Percentiles rank a stretch among this genome's conserved stretches.
phyloP scores from a whole-genome alignment of 768 basidiomycete genomes.

The Cubamyces sp. region DNA sequence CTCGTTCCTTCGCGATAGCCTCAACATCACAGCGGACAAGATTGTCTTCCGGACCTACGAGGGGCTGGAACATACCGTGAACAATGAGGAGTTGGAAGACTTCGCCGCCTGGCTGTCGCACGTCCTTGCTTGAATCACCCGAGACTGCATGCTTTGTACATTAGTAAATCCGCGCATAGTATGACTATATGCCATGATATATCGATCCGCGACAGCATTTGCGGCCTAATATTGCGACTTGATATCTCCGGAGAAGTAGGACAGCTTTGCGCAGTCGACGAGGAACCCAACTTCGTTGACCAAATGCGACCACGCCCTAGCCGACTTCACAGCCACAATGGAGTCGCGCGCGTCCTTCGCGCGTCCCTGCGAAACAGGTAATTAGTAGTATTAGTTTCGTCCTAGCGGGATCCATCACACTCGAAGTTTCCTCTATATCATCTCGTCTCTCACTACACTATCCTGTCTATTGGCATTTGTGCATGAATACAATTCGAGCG shows the following conservation, averaged over 20 bases:
- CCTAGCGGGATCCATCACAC: neutral
- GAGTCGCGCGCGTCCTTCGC: neutral
- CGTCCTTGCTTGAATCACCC: neutral
- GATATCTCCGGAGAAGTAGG: no score
- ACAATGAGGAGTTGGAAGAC: conserved; percentile 21
- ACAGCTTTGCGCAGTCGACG: no score
- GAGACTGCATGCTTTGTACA: neutral
- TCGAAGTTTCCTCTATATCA: no score
- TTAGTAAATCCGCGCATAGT: no score
- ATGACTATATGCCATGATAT: no score
- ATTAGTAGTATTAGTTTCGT: neutral
- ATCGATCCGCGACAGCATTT: no score
- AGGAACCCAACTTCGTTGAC: no score
- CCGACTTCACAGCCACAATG: neutral
- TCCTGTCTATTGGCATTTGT: neutral
- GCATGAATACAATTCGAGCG: conserved; percentile 3
- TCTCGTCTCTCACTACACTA: neutral
- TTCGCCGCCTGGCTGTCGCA: conserved; percentile 16
- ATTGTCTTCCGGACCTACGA: conserved; percentile 21
- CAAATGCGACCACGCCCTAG: neutral
- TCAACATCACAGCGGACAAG: conserved; percentile 30
- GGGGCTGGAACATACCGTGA: conserved; percentile 19
- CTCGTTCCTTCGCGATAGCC: conserved; percentile 36
- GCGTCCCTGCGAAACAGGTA: no score
- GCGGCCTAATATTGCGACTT: no score